These are phyloP conservation scores for Jaltomata sinuosa DNA, from an alignment of 257 asterid species.

Conservation along the genomic window DNA sequence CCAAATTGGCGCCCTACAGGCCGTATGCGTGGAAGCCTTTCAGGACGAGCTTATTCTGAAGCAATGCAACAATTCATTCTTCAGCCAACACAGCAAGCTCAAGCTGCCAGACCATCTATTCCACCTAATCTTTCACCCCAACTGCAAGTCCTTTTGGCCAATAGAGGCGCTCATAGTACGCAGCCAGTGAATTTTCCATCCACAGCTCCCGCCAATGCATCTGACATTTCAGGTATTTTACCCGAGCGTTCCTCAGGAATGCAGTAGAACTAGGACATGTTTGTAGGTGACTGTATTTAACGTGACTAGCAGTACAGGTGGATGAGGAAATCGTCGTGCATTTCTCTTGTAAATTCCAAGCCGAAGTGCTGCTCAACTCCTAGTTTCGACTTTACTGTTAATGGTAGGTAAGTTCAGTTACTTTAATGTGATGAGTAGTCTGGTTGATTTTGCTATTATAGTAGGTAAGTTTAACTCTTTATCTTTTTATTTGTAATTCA, in stretches of 20 bases:
- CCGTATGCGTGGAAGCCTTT: slow-evolving; percentile 22
- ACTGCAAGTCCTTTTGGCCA: slow-evolving; percentile 20
- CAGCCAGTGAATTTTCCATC: slow-evolving; percentile 1
- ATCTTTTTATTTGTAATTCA: not conserved
- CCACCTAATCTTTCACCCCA: slow-evolving; percentile 19
- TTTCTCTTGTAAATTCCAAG: not conserved
- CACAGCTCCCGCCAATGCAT: slow-evolving; percentile 6
- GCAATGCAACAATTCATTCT: slow-evolving; percentile 20
- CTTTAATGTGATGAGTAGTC: not conserved
- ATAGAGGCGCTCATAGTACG: slow-evolving; percentile 12
- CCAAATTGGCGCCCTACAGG: slow-evolving; percentile 22
- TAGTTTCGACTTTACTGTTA: not conserved
- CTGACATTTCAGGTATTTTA: slow-evolving; percentile 14
- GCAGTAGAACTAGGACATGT: slow-evolving; percentile 8
- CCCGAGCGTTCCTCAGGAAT: slow-evolving; percentile 21
- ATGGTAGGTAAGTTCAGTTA: too few relatives aligned
- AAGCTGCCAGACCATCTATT: slow-evolving; percentile 23
- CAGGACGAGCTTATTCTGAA: slow-evolving; percentile 12
- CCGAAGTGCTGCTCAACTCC: not conserved
- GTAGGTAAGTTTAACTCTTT: not conserved
- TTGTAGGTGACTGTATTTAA: not conserved
- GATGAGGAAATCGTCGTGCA: not conserved
- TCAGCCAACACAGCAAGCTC: slow-evolving; percentile 44
- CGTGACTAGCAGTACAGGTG: not conserved
- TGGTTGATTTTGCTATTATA: not conserved